A percentile compares a stretch with the other conserved stretches of the same genome.
Evolutionary conservation across 2,329 filamentous ascomycete genomes (phyloP).

Genomic region (Penicillium sp.): DNA sequence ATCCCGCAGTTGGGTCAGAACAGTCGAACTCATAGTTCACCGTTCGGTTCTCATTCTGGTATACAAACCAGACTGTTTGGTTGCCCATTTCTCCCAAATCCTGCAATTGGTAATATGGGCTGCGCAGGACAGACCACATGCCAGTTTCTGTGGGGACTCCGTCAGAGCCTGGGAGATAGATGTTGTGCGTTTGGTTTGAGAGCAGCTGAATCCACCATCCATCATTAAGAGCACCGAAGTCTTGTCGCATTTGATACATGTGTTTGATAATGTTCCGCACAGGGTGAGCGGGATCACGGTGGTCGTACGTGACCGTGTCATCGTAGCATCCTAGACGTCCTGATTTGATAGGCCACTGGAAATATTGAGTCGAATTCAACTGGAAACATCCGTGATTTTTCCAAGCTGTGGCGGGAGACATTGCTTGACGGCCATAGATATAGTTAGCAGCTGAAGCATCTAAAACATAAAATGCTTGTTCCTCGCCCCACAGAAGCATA

Average conservation of each 20-base stretch:
- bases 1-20: slow-evolving; percentile 47
- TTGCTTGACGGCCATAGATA: slow-evolving; percentile 63
- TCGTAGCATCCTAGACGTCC: slow-evolving; percentile 58
- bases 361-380: slow-evolving; percentile 57
- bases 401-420: slow-evolving; percentile 63
- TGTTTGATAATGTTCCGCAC: slow-evolving; percentile 61
- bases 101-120: slow-evolving; percentile 53
- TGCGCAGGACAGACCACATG: slow-evolving; percentile 61
- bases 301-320: slow-evolving; percentile 58
- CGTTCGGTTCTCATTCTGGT: slow-evolving; percentile 49
- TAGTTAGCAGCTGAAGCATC: slow-evolving; percentile 66
- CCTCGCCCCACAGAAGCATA: slow-evolving; percentile 63
- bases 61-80: slow-evolving; percentile 48
- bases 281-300: slow-evolving; percentile 62
- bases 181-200: slow-evolving; percentile 56
- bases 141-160: slow-evolving; percentile 56
- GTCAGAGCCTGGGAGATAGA: slow-evolving; percentile 54
- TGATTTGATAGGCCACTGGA: slow-evolving; percentile 57
- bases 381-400: slow-evolving; percentile 64
- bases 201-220: slow-evolving; percentile 57
- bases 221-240: slow-evolving; percentile 60
- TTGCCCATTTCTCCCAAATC: slow-evolving; percentile 49
- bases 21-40: slow-evolving; percentile 61
- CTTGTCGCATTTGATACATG: slow-evolving; percentile 60
- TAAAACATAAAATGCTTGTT: slow-evolving; percentile 64